Conservation (phyloP, 192 early-diverging fungal genomes). For the Coemansia sp. region DNA sequence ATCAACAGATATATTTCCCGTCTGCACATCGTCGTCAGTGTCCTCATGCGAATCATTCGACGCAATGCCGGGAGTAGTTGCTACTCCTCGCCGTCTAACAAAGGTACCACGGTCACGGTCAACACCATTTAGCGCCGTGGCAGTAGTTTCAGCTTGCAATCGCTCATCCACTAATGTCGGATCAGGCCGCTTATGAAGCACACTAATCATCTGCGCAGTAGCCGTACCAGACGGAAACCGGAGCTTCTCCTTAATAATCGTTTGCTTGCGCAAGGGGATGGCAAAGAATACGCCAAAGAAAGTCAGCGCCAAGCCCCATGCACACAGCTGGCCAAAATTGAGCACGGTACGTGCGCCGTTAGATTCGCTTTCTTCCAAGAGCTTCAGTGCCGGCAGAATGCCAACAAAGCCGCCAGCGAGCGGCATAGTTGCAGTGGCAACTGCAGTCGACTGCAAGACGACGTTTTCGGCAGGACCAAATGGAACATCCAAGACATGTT, state of each 20-base stretch:
- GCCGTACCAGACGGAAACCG: constrained; percentile 85
- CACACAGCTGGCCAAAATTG: constrained; percentile 59
- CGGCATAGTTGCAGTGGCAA: constrained; percentile 86
- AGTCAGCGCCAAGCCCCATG: constrained; percentile 76
- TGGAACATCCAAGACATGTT: constrained; percentile 49
- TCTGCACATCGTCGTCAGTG: not conserved
- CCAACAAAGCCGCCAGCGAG: constrained; percentile 80
- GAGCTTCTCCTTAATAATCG: constrained; percentile 79
- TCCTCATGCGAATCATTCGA: not conserved
- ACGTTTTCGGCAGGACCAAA: constrained; percentile 86
- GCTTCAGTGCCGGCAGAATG: constrained; percentile 77
- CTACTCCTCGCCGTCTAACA: not conserved
- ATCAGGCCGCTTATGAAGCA: constrained; percentile 65
- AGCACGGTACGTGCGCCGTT: constrained; percentile 58
- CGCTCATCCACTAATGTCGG: constrained; percentile 43
- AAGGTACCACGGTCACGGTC: not conserved
- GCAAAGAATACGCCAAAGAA: constrained; percentile 95
- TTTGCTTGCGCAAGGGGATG: constrained; percentile 73
- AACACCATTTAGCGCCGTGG: not conserved
- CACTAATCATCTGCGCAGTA: constrained; percentile 81
- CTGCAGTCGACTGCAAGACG: constrained; percentile 78
- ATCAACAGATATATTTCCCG: constrained; percentile 12
- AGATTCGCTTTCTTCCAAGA: constrained; percentile 63
- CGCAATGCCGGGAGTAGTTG: not conserved
- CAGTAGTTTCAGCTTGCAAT: not conserved